A percentile compares a stretch with the other conserved stretches of the same genome.
Conservation (phyloP, 768 basidiomycete species). For the Tricholoma flavovirens region DNA sequence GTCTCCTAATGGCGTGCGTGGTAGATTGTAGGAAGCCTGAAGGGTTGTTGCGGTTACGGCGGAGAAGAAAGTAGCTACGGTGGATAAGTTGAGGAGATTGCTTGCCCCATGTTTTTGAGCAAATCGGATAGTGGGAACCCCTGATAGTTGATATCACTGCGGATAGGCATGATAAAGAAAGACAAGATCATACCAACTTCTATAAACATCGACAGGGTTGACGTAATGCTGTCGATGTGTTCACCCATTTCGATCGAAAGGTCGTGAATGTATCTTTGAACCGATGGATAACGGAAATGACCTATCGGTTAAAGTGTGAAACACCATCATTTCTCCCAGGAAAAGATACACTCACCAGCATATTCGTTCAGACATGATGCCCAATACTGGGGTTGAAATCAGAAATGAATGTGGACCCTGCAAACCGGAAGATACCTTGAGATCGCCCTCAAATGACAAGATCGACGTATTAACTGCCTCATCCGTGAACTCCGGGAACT, state of each 20-base stretch:
- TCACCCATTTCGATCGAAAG: slow-evolving; percentile 70
- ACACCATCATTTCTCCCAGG: background rate
- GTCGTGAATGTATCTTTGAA: slow-evolving; percentile 71
- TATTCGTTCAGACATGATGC: slow-evolving; percentile 66
- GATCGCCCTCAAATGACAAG: slow-evolving; percentile 60
- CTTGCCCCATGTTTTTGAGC: slow-evolving; percentile 67
- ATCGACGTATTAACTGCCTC: slow-evolving; percentile 68
- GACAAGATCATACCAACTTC: slow-evolving; percentile 52
- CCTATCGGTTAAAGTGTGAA: slow-evolving; percentile 29
- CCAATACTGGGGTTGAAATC: slow-evolving; percentile 51
- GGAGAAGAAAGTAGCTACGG: slow-evolving; percentile 74
- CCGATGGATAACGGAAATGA: slow-evolving; percentile 67
- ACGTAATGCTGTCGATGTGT: slow-evolving; percentile 63
- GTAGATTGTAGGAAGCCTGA: slow-evolving; percentile 55
- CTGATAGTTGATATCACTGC: slow-evolving; percentile 24
- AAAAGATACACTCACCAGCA: slow-evolving; percentile 33
- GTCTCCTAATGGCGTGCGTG: slow-evolving; percentile 30
- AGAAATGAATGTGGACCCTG: background rate
- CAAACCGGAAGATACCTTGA: slow-evolving; percentile 39
- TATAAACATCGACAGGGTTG: slow-evolving; percentile 67
- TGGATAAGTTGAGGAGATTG: slow-evolving; percentile 68
- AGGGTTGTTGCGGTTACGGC: slow-evolving; percentile 70
- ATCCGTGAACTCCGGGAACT: slow-evolving; percentile 75
- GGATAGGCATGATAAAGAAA: background rate
- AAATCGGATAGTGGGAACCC: slow-evolving; percentile 72